A percentile compares a stretch with the other conserved stretches of the same genome.
phyloP scores from a whole-genome alignment of 495 filamentous ascomycete genomes.

The Penicillium desertorum region DNA sequence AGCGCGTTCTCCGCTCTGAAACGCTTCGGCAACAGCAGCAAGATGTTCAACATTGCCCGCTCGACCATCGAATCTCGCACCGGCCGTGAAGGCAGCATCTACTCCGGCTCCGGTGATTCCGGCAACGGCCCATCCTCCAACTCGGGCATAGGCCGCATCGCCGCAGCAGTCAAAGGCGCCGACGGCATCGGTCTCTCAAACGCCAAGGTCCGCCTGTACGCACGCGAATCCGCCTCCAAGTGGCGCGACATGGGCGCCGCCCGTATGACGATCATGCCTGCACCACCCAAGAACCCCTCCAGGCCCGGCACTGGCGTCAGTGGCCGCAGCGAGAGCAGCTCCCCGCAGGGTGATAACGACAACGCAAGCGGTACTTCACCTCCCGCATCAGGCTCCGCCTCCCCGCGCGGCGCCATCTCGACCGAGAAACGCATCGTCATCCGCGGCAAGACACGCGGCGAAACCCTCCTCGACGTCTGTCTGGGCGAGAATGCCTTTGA shows the following conservation, averaged over 20 bases:
- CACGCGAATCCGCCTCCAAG: conserved; percentile 69
- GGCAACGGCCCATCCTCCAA: conserved; percentile 42
- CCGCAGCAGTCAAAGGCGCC: conserved; percentile 51
- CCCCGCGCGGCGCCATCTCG: conserved; percentile 37
- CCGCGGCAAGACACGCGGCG: conserved; percentile 61
- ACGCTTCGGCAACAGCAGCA: conserved; percentile 61
- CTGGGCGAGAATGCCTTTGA: conserved; percentile 83
- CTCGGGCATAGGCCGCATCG: conserved; percentile 56
- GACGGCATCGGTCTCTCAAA: conserved; percentile 65
- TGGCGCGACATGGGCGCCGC: conserved; percentile 92
- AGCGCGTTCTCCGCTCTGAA: conserved; percentile 72
- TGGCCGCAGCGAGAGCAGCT: conserved; percentile 27
- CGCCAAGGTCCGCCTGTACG: conserved; percentile 79
- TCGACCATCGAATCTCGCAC: conserved; percentile 58
- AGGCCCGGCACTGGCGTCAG: conserved; percentile 36
- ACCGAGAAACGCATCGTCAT: conserved; percentile 83
- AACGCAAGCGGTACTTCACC: conserved; percentile 25
- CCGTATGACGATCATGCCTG: conserved; percentile 74
- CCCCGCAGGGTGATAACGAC: conserved; percentile 16
- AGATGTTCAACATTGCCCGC: conserved; percentile 75
- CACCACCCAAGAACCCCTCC: conserved; percentile 52
- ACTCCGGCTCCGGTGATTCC: conserved; percentile 58
- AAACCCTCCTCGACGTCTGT: conserved; percentile 77
- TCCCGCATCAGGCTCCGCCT: conserved; percentile 37
- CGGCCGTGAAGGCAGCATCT: conserved; percentile 59